These are phyloP conservation scores for Fomitiporia mediterranea DNA, from an alignment of 1,284 basidiomycete genomes.

Conservation along the genomic window DNA sequence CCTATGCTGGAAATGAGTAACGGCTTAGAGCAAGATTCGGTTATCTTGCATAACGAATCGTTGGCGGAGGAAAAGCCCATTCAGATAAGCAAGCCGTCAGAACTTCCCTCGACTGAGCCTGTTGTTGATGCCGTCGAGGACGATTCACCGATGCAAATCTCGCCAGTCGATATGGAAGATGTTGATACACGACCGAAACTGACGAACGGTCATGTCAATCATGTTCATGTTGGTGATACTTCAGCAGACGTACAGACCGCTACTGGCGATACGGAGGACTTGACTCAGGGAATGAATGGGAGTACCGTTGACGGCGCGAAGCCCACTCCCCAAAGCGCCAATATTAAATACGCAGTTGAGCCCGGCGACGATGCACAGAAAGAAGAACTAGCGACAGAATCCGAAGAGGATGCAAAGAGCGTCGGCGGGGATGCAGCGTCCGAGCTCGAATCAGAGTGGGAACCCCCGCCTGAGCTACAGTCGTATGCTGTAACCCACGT, in stretches of 20 bases:
- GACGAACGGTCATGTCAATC: not conserved
- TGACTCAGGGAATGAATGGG: not conserved
- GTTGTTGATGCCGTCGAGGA: not conserved
- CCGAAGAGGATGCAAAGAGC: constrained; percentile 17
- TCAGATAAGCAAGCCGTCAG: not conserved
- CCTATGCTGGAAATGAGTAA: not conserved
- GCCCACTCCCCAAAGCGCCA: not conserved
- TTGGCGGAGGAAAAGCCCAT: not conserved
- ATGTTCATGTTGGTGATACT: not conserved
- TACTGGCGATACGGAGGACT: not conserved
- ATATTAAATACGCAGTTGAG: not conserved
- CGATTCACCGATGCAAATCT: too few relatives aligned
- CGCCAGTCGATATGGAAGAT: not conserved
- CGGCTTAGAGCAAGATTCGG: not conserved
- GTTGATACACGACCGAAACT: not conserved
- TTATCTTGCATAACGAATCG: not conserved
- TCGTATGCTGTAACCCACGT: constrained; percentile 65
- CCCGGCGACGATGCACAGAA: not conserved
- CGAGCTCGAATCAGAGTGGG: constrained; percentile 22
- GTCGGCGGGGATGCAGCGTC: constrained; percentile 20
- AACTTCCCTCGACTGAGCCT: not conserved
- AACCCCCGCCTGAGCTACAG: constrained; percentile 55
- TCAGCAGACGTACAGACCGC: not conserved
- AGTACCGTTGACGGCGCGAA: not conserved
- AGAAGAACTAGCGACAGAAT: constrained; percentile 19